Percentiles rank a stretch among this genome's conserved stretches.
Conservation (phyloP, 1,284 basidiomycete species). For the Ceratobasidium papillatum region DNA sequence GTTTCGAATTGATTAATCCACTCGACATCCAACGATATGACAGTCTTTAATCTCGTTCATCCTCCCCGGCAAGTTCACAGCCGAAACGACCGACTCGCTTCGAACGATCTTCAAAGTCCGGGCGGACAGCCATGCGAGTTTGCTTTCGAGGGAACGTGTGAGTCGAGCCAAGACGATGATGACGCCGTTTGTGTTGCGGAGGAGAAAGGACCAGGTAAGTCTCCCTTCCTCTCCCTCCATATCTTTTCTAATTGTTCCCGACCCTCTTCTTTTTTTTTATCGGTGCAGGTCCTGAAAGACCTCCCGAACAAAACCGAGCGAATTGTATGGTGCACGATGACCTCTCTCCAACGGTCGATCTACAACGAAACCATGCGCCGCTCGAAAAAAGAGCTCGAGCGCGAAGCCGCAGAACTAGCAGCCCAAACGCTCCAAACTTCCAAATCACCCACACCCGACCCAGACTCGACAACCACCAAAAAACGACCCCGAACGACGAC, state of each 20-base stretch:
- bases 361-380: slow-evolving; percentile 87
- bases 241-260: slow-evolving; percentile 1
- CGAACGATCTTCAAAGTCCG: slow-evolving; percentile 98
- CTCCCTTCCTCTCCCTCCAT: slow-evolving; percentile 2
- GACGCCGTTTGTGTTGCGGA: slow-evolving; percentile 95
- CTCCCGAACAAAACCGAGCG: slow-evolving; percentile 92
- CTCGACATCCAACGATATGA: too few species aligned
- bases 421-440: slow-evolving; percentile 52
- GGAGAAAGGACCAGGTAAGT: slow-evolving; percentile 88
- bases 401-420: slow-evolving; percentile 50
- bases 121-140: slow-evolving; percentile 82
- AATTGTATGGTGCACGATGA: slow-evolving; percentile 96
- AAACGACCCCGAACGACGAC: slow-evolving; percentile 51
- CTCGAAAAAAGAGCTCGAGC: slow-evolving; percentile 78
- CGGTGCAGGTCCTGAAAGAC: slow-evolving; percentile 92
- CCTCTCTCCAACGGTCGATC: slow-evolving; percentile 79
- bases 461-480: slow-evolving; percentile 57
- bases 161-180: slow-evolving; percentile 98
- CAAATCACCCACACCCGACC: slow-evolving; percentile 48
- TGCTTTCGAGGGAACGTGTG: slow-evolving; percentile 90
- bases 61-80: slow-evolving; percentile 87
- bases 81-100: slow-evolving; percentile 74
- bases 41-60: slow-evolving; percentile 99
- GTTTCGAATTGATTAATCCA: too few species aligned
- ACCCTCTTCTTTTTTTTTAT: too few species aligned